Conservation (phyloP, 2,329 filamentous ascomycete genomes). For the Pyricularia grisea region DNA sequence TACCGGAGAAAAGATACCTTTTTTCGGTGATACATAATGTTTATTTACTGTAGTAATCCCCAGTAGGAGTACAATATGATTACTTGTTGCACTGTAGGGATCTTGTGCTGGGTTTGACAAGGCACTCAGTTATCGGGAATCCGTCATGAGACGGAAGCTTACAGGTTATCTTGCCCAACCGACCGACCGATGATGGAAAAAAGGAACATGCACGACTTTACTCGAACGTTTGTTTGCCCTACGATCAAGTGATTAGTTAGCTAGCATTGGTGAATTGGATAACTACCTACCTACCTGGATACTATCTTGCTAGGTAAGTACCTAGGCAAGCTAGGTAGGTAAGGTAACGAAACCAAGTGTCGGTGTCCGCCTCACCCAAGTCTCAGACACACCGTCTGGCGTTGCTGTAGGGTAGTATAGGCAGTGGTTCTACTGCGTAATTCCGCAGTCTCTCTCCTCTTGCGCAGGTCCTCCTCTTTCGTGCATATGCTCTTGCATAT, state of each 20-base stretch:
- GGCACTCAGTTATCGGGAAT: neutral
- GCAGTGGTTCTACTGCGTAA: neutral
- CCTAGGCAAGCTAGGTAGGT: too few species aligned
- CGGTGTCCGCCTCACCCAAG: neutral
- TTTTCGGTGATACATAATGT: neutral
- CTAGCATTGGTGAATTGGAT: neutral
- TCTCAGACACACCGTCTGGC: neutral
- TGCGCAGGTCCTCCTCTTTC: slow-evolving; percentile 1
- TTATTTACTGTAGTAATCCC: neutral
- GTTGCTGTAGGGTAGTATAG: neutral
- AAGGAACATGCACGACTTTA: neutral
- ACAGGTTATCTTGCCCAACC: neutral
- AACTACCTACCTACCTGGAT: neutral
- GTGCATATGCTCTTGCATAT: neutral
- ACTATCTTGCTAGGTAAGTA: too few species aligned
- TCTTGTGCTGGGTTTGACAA: neutral
- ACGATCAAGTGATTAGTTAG: neutral
- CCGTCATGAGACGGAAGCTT: neutral
- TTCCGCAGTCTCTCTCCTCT: neutral
- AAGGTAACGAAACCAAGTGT: neutral
- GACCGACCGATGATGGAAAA: neutral
- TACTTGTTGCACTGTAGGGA: neutral
- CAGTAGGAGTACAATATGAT: neutral
- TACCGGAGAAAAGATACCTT: neutral
- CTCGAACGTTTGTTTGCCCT: neutral